These are phyloP conservation scores for Linum lewisii DNA, from an alignment of 345 rosid genomes.

Conservation along the genomic window DNA sequence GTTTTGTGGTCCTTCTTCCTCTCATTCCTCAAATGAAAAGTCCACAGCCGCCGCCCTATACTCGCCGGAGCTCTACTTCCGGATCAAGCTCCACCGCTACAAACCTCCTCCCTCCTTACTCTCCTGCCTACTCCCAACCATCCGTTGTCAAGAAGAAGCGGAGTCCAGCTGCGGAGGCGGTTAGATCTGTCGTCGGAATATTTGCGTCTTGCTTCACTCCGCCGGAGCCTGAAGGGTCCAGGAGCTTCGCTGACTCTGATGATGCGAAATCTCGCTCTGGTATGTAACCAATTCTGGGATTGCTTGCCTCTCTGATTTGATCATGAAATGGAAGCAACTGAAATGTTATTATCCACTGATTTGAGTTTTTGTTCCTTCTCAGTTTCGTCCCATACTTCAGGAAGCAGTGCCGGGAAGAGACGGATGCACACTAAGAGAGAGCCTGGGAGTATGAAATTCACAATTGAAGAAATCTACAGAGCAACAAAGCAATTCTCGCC, in stretches of 20 bases:
- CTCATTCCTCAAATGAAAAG: constrained; percentile 14
- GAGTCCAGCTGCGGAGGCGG: constrained; percentile 25
- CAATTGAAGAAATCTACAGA: constrained; percentile 46
- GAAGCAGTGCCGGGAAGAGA: constrained; percentile 25
- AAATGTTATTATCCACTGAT: background rate
- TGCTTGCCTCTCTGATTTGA: background rate
- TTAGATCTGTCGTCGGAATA: constrained; percentile 44
- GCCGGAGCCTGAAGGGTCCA: constrained; percentile 33
- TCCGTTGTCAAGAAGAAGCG: constrained; percentile 16
- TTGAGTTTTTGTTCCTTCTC: background rate
- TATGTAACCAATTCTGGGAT: constrained; percentile 1
- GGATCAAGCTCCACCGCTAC: constrained; percentile 33
- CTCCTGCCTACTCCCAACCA: constrained; percentile 30
- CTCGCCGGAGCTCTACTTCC: constrained; percentile 32
- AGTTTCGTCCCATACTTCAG: constrained; percentile 29
- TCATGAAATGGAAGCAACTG: background rate
- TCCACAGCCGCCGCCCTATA: constrained; percentile 12
- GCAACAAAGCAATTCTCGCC: constrained; percentile 82
- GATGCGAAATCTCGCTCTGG: constrained; percentile 31
- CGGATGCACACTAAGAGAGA: constrained; percentile 24
- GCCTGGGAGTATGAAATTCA: constrained; percentile 41
- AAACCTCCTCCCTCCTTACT: constrained; percentile 19
- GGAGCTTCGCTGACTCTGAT: constrained; percentile 22
- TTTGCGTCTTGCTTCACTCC: constrained; percentile 69
- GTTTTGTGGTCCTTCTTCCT: background rate